These are phyloP conservation scores for Actinomortierella ambigua DNA, from an alignment of 371 early-diverging fungal genomes.

Conservation along the genomic window DNA sequence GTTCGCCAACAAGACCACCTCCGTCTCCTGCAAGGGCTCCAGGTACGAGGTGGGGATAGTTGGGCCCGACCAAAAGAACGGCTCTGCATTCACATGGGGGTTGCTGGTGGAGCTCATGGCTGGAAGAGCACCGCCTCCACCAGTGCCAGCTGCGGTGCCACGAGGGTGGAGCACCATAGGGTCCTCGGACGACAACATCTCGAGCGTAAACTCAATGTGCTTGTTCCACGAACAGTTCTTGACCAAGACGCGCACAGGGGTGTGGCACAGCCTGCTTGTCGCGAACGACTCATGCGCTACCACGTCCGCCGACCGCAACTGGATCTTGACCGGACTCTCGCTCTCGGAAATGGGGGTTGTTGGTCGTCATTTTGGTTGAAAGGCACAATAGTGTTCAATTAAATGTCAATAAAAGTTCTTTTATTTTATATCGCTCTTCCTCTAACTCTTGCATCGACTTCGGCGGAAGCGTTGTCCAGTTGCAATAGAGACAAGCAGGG, in stretches of 20 bases:
- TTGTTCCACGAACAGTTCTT: constrained; percentile 72
- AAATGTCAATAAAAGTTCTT: background rate
- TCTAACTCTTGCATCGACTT: background rate
- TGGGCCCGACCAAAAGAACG: constrained; percentile 68
- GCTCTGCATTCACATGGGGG: constrained; percentile 47
- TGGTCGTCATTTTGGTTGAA: constrained; percentile 40
- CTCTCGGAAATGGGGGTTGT: constrained; percentile 62
- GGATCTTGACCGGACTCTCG: constrained; percentile 70
- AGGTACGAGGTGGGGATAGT: constrained; percentile 59
- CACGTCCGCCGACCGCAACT: constrained; percentile 50
- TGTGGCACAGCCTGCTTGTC: constrained; percentile 52
- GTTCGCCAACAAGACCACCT: constrained; percentile 53
- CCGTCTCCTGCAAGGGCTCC: constrained; percentile 55
- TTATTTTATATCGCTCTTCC: background rate
- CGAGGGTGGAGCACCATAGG: constrained; percentile 27
- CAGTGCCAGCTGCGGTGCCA: background rate
- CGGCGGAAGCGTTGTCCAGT: constrained; percentile 62
- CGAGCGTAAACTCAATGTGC: constrained; percentile 56
- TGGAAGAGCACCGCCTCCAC: background rate
- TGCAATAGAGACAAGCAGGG: too few relatives aligned
- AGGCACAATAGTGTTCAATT: too few relatives aligned
- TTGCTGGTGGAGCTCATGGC: constrained; percentile 20
- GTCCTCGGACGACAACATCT: constrained; percentile 56
- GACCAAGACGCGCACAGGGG: constrained; percentile 54
- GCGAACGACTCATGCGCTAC: constrained; percentile 55